Percentiles rank a stretch among this genome's conserved stretches.
Conservation (phyloP, 352 stramenopile genomes). For the Phytophthora europaea region DNA sequence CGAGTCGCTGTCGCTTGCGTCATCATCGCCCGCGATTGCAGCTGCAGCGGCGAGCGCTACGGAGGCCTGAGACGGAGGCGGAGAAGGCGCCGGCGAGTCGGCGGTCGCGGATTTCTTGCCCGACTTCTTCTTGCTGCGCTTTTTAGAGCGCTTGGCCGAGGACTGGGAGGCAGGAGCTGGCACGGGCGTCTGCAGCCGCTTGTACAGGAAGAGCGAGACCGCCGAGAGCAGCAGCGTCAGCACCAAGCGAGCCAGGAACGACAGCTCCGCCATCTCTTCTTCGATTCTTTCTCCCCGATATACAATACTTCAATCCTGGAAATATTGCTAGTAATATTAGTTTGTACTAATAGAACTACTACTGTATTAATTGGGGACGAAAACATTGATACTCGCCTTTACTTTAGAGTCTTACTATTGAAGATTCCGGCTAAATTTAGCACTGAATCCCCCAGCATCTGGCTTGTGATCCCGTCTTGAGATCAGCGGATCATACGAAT, state of each 20-base stretch:
- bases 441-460: no score
- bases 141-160: conserved; percentile 39
- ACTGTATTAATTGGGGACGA: no score
- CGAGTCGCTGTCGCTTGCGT: conserved; percentile 55
- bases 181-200: conserved; percentile 35
- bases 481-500: no score
- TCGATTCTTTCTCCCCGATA: conserved; percentile 19
- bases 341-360: no score
- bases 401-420: no score
- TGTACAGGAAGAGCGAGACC: conserved; percentile 53
- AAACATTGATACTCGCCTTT: no score
- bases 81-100: conserved; percentile 15
- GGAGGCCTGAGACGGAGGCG: conserved; percentile 1
- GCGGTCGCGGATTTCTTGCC: conserved; percentile 42
- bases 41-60: conserved; percentile 6
- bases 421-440: no score
- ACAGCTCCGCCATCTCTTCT: conserved; percentile 56
- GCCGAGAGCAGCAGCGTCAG: conserved; percentile 54
- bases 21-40: conserved; percentile 21
- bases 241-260: conserved; percentile 44
- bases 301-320: no score
- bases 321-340: no score
- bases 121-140: conserved; percentile 59
- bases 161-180: neutral
- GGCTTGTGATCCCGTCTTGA: no score